Percentiles rank a stretch among this genome's conserved stretches.
Conservation (phyloP, 768 basidiomycete species). For the Suillus occidentalis region DNA sequence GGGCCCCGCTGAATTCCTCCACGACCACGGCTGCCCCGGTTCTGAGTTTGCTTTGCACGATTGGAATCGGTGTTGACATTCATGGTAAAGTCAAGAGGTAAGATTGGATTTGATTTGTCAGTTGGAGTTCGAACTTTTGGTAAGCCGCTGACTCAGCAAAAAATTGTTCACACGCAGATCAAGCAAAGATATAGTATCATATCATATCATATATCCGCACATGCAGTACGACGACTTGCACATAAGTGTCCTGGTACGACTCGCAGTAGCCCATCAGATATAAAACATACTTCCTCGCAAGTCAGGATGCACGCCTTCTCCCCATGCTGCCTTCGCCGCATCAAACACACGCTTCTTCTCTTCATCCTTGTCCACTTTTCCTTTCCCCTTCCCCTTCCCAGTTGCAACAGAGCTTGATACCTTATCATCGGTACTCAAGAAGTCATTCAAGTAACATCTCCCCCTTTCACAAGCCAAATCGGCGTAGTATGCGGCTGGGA, state of each 20-base stretch:
- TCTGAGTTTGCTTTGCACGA: too few relatives aligned
- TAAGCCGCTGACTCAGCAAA: too few relatives aligned
- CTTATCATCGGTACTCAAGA: conserved; percentile 58
- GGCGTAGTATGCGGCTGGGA: conserved; percentile 80
- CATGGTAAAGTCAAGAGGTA: too few relatives aligned
- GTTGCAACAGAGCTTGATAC: conserved; percentile 34
- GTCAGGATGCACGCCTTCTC: conserved; percentile 42
- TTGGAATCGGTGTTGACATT: too few relatives aligned
- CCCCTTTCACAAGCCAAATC: conserved; percentile 84
- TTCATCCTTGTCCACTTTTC: conserved; percentile 32
- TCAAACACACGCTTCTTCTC: conserved; percentile 38
- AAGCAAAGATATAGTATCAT: too few relatives aligned
- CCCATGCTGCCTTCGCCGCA: conserved; percentile 55
- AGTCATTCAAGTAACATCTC: conserved; percentile 71
- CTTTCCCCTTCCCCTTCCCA: conserved; percentile 35
- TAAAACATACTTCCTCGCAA: conserved; percentile 71
- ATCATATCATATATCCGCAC: neutral
- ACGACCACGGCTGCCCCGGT: too few relatives aligned
- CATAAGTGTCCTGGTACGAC: neutral
- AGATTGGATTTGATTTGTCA: too few relatives aligned
- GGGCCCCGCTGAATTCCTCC: too few relatives aligned
- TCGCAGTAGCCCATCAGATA: conserved; percentile 35
- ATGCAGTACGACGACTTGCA: neutral
- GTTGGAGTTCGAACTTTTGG: too few relatives aligned
- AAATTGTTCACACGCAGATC: too few relatives aligned